Evolutionary conservation across 2,329 filamentous ascomycete species (phyloP).

Genomic region (Aspergillus transmontanensis): DNA sequence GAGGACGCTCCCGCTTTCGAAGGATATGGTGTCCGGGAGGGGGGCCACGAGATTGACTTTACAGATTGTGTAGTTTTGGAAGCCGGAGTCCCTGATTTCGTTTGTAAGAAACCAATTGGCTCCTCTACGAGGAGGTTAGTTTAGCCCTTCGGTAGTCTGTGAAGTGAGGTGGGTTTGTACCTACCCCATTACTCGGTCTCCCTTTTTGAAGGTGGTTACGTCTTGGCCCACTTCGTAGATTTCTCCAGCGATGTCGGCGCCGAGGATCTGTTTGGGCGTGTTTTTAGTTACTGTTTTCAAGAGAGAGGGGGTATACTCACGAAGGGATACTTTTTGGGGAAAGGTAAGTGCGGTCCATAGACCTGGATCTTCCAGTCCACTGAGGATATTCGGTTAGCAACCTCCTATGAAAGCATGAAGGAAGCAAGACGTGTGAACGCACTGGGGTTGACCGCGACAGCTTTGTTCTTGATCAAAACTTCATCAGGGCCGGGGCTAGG

Average conservation of each 20-base stretch:
- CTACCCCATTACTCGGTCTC: slow-evolving; percentile 30
- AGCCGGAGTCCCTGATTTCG: slow-evolving; percentile 26
- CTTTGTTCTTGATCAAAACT: slow-evolving; percentile 45
- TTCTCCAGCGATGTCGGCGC: slow-evolving; percentile 50
- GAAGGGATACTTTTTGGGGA: not conserved
- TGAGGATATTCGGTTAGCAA: not conserved
- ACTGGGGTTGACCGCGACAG: slow-evolving; percentile 47
- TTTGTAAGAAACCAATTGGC: slow-evolving; percentile 27
- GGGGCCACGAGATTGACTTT: slow-evolving; percentile 22
- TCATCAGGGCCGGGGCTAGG: slow-evolving; percentile 38
- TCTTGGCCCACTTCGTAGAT: slow-evolving; percentile 45
- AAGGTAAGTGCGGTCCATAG: not conserved
- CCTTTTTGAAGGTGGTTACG: slow-evolving; percentile 30
- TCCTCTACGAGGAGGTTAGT: slow-evolving; percentile 8
- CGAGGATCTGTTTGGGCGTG: slow-evolving; percentile 33
- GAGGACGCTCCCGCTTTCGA: slow-evolving; percentile 39
- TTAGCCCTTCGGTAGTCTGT: not conserved
- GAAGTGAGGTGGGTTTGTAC: not conserved
- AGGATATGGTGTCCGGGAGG: slow-evolving; percentile 36
- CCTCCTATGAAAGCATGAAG: not conserved
- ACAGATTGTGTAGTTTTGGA: slow-evolving; percentile 33
- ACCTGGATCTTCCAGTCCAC: slow-evolving; percentile 1
- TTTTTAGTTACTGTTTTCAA: not conserved
- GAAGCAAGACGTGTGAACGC: not conserved
- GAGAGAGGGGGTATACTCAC: not conserved